These are phyloP conservation scores for Podospora appendiculata DNA, from an alignment of 495 filamentous ascomycete species.

Conservation along the genomic window DNA sequence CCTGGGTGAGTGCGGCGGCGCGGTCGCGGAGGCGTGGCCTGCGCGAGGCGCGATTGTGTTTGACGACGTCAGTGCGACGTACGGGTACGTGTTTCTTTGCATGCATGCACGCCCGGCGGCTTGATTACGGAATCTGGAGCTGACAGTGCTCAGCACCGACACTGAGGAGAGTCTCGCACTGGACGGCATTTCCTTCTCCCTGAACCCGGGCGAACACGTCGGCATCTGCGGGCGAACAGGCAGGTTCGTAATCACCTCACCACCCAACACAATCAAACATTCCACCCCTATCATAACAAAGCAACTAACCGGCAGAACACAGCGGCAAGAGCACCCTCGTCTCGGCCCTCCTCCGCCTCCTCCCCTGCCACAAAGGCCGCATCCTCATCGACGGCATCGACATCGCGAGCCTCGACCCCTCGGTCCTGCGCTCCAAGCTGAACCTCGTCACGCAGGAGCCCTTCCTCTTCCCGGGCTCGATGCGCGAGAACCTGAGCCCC, in stretches of 20 bases:
- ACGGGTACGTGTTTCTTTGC: background rate
- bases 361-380: constrained; percentile 63
- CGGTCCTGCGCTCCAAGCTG: background rate
- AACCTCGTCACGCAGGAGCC: constrained; percentile 41
- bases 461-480: constrained; percentile 33
- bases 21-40: background rate
- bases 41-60: background rate
- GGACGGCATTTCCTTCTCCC: background rate
- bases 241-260: background rate
- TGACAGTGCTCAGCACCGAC: background rate
- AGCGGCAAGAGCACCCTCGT: constrained; percentile 81
- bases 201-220: background rate
- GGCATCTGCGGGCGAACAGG: background rate
- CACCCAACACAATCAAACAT: no score
- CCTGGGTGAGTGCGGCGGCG: background rate
- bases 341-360: constrained; percentile 80
- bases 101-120: background rate
- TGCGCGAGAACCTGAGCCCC: constrained; percentile 11
- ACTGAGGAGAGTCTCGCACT: background rate
- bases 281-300: no score
- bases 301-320: background rate
- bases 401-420: background rate
- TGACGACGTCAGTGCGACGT: background rate
- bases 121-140: background rate
- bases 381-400: background rate